A percentile compares a stretch with the other conserved stretches of the same genome.
Evolutionary conservation across 768 basidiomycete species (phyloP).

Genomic region (Termitomyces sp.): DNA sequence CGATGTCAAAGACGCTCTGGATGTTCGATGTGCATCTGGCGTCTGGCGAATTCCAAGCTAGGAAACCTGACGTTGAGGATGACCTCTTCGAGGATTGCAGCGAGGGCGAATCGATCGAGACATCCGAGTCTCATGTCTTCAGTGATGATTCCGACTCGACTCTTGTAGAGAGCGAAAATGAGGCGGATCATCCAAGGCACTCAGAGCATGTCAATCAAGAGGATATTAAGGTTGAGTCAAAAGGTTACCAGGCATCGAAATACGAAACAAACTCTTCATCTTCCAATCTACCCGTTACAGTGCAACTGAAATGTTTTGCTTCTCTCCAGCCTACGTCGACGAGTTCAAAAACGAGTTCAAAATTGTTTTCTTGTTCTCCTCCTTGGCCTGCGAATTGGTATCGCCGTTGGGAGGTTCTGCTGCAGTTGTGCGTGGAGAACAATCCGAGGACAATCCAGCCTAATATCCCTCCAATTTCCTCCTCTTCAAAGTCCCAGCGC

Average conservation of each 20-base stretch:
- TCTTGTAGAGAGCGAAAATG: slow-evolving; percentile 43
- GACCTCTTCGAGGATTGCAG: slow-evolving; percentile 19
- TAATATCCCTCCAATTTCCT: not conserved
- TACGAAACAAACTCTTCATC: not conserved
- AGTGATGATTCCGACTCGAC: slow-evolving; percentile 55
- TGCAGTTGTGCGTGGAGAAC: slow-evolving; percentile 31
- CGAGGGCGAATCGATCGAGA: slow-evolving; percentile 27
- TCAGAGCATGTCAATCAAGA: not conserved
- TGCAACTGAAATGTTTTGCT: not conserved
- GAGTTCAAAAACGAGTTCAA: slow-evolving; percentile 6
- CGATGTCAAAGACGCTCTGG: slow-evolving; percentile 62
- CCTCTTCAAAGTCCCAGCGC: slow-evolving; percentile 9
- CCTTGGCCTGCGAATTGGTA: slow-evolving; percentile 44
- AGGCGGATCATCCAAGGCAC: not conserved
- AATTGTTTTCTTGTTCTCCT: slow-evolving; percentile 1
- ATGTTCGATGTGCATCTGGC: slow-evolving; percentile 49
- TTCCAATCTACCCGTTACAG: not conserved
- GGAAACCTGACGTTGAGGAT: slow-evolving; percentile 15
- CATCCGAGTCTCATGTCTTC: slow-evolving; percentile 26
- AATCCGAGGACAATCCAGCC: slow-evolving; percentile 2
- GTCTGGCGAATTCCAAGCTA: slow-evolving; percentile 3
- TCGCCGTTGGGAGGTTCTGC: slow-evolving; percentile 46
- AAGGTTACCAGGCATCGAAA: not conserved
- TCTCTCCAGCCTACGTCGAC: slow-evolving; percentile 5
- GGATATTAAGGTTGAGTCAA: not conserved